Evolutionary conservation across 768 basidiomycete species (phyloP).

Genomic region (Xanthoconium purpureum): DNA sequence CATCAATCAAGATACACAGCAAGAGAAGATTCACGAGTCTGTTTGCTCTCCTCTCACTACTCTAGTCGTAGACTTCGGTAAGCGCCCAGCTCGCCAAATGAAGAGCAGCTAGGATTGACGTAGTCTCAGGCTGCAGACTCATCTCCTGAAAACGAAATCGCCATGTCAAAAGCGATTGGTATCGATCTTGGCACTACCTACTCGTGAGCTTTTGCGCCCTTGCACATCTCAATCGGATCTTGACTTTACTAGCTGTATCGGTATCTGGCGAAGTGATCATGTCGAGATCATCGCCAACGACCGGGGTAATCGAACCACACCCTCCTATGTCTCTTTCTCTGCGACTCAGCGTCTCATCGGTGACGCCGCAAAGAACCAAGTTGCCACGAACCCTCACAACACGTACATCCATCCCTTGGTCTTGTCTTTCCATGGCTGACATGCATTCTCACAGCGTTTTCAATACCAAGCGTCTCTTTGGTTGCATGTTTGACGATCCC

Average conservation of each 20-base stretch:
- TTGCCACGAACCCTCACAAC: constrained; percentile 91
- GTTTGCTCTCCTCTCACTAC: no score
- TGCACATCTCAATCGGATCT: no score
- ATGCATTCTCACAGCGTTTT: constrained; percentile 46
- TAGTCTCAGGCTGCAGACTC: no score
- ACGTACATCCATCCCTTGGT: constrained; percentile 36
- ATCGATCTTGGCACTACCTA: constrained; percentile 96
- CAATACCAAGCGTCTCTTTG: constrained; percentile 92
- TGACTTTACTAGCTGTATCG: no score
- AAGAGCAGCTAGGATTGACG: no score
- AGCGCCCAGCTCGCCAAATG: no score
- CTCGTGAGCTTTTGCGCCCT: constrained; percentile 77
- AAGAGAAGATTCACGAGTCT: no score
- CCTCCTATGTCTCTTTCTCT: constrained; percentile 97
- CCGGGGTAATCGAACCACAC: constrained; percentile 96
- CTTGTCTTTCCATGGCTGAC: no score
- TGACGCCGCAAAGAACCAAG: constrained; percentile 95
- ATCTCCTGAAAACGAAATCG: no score
- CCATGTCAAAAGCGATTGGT: constrained; percentile 37
- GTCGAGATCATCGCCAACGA: constrained; percentile 95
- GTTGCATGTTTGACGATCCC: constrained; percentile 87
- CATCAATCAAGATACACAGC: no score
- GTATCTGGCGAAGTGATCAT: constrained; percentile 87
- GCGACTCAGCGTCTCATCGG: constrained; percentile 97
- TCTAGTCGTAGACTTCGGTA: no score